phyloP scores from a whole-genome alignment of 108 stramenopile species.

The Asterionellopsis glacialis region DNA sequence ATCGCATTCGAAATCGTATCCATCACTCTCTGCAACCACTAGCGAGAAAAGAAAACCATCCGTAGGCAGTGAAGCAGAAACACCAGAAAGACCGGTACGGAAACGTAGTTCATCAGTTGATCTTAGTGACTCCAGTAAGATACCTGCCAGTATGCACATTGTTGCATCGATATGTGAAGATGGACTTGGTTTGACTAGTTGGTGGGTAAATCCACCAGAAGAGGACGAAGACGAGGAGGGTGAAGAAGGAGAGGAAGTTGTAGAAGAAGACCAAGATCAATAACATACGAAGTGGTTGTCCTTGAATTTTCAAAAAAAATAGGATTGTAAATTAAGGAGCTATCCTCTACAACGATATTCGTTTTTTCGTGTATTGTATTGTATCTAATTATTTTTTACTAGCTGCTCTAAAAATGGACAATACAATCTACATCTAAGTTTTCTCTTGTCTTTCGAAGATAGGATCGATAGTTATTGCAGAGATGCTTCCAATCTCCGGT shows the following conservation, averaged over 20 bases:
- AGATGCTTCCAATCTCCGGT: no score
- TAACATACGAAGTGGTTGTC: no score
- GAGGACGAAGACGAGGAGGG: conserved; percentile 55
- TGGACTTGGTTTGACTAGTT: conserved; percentile 74
- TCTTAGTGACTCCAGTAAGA: conserved; percentile 42
- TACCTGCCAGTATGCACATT: conserved; percentile 75
- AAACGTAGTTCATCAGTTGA: conserved; percentile 75
- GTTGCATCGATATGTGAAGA: conserved; percentile 86
- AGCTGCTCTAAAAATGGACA: no score
- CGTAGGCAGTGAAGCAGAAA: conserved; percentile 6
- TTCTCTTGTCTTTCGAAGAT: no score
- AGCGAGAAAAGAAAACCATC: neutral
- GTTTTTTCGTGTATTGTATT: no score
- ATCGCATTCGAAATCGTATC: conserved; percentile 17
- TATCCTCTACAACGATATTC: no score
- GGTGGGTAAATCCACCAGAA: conserved; percentile 54
- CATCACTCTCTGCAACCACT: conserved; percentile 2
- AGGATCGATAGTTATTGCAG: no score
- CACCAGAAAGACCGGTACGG: conserved; percentile 34
- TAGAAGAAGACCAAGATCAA: no score
- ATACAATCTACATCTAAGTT: no score
- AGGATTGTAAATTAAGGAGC: no score
- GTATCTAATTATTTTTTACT: no score
- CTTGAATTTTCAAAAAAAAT: no score
- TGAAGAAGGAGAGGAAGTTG: conserved; percentile 16